Evolutionary conservation across 352 stramenopile species (phyloP).

Genomic region (Globisporangium nagaii): DNA sequence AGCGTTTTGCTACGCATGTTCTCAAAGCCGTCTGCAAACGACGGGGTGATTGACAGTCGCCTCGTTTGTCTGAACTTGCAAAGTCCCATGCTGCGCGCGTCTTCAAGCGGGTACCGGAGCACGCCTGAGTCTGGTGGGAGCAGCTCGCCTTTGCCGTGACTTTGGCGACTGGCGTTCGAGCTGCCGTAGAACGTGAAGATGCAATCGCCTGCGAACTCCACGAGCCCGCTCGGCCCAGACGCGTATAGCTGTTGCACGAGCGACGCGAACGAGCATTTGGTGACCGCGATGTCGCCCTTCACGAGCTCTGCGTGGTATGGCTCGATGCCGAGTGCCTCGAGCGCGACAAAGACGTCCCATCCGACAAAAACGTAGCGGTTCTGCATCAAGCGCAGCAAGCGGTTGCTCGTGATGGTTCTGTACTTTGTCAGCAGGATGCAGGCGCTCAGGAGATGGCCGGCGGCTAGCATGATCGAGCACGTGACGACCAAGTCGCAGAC

Average conservation of each 20-base stretch:
- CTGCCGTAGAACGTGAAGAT: background rate
- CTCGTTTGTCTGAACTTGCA: background rate
- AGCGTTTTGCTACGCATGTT: background rate
- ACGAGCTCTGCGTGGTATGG: background rate
- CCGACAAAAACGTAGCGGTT: constrained; percentile 26
- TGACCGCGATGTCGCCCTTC: background rate
- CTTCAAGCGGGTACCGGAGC: constrained; percentile 5
- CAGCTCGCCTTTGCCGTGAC: background rate
- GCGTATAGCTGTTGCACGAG: background rate
- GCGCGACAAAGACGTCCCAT: constrained; percentile 29
- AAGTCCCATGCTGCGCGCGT: constrained; percentile 10
- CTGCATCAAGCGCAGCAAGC: constrained; percentile 24
- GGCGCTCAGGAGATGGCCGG: background rate
- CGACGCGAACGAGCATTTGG: background rate
- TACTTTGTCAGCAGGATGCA: background rate
- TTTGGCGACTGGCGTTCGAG: no score
- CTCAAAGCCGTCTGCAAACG: background rate
- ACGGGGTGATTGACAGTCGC: background rate
- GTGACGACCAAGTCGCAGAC: constrained; percentile 12
- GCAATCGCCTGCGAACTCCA: background rate
- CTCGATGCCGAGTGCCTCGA: constrained; percentile 30
- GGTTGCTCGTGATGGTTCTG: constrained; percentile 14
- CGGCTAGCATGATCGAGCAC: constrained; percentile 3
- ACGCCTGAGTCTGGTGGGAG: background rate
- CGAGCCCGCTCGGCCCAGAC: background rate